Evolutionary conservation across 768 basidiomycete genomes (phyloP).

Genomic region (Rhodotorula babjevae): DNA sequence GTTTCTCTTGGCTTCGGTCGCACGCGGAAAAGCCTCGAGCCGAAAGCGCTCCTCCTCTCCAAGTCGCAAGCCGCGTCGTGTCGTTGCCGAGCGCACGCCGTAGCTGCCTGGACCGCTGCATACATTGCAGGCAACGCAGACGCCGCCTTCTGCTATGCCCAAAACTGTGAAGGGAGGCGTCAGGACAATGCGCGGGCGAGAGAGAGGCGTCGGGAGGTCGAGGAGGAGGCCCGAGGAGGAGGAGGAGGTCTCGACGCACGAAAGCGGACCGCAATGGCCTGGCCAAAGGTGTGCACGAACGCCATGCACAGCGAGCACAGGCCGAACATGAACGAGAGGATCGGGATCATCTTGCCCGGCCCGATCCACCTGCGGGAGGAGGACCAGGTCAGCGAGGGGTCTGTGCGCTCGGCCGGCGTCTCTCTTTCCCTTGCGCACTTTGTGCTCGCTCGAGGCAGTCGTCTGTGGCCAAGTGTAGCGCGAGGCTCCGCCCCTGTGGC

Average conservation of each 20-base stretch:
- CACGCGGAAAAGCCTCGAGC: too few relatives aligned
- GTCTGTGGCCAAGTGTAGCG: too few relatives aligned
- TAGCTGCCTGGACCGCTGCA: too few relatives aligned
- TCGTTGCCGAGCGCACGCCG: too few relatives aligned
- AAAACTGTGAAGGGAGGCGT: not conserved
- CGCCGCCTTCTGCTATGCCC: conserved; percentile 25
- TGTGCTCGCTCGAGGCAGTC: too few relatives aligned
- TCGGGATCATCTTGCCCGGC: conserved; percentile 16
- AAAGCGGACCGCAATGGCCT: conserved; percentile 29
- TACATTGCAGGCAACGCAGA: too few relatives aligned
- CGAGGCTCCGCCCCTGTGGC: too few relatives aligned
- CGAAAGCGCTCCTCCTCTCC: too few relatives aligned
- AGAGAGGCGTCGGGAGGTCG: not conserved
- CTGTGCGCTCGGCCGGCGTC: not conserved
- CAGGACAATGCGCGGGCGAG: too few relatives aligned
- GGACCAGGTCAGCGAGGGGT: too few relatives aligned
- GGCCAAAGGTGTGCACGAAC: conserved; percentile 19
- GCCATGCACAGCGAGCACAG: not conserved
- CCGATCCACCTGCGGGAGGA: conserved; percentile 15
- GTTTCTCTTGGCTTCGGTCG: too few relatives aligned
- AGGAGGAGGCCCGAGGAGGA: not conserved
- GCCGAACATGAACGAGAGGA: conserved; percentile 21
- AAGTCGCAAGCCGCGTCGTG: too few relatives aligned
- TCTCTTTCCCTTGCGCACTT: not conserved
- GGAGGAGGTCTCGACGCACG: not conserved